A percentile compares a stretch with the other conserved stretches of the same genome.
These are phyloP conservation scores for Rhynchospora tenuis DNA, from an alignment of 176 grass and related monocot genomes.

Conservation along the genomic window DNA sequence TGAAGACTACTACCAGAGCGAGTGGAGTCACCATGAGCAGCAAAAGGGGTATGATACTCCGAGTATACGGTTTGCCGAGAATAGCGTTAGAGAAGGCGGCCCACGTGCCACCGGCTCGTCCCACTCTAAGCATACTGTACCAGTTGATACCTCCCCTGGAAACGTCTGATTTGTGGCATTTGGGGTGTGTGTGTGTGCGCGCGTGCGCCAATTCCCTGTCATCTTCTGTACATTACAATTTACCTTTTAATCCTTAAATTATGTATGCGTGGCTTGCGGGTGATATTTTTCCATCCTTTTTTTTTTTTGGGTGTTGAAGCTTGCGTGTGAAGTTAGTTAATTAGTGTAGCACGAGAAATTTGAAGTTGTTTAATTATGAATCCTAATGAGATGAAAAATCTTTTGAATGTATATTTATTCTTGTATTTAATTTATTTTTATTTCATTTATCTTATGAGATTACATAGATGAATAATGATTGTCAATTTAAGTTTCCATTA, in stretches of 20 bases:
- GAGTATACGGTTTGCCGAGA: conserved; percentile 59
- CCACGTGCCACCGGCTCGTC: background rate
- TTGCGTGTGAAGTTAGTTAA: background rate
- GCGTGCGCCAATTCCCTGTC: background rate
- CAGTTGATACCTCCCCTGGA: conserved; percentile 33
- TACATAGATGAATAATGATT: too few species aligned
- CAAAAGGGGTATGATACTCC: conserved; percentile 33
- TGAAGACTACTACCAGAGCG: conserved; percentile 67
- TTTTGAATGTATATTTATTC: too few species aligned
- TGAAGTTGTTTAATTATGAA: background rate
- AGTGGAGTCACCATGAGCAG: conserved; percentile 62
- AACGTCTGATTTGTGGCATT: conserved; percentile 20
- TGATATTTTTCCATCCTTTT: background rate
- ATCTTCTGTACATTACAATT: background rate
- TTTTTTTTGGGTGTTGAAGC: background rate
- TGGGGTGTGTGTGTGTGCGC: background rate
- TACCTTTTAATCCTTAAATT: background rate
- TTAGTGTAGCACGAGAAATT: background rate
- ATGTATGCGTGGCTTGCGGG: background rate
- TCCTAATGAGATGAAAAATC: too few species aligned
- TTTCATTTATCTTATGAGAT: too few species aligned
- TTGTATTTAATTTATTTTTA: too few species aligned
- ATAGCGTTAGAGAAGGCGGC: conserved; percentile 57
- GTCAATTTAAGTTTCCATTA: too few species aligned
- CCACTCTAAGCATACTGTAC: conserved; percentile 52